These are phyloP conservation scores for Penicillium capsulatum DNA, from an alignment of 2,329 filamentous ascomycete species.

Conservation along the genomic window DNA sequence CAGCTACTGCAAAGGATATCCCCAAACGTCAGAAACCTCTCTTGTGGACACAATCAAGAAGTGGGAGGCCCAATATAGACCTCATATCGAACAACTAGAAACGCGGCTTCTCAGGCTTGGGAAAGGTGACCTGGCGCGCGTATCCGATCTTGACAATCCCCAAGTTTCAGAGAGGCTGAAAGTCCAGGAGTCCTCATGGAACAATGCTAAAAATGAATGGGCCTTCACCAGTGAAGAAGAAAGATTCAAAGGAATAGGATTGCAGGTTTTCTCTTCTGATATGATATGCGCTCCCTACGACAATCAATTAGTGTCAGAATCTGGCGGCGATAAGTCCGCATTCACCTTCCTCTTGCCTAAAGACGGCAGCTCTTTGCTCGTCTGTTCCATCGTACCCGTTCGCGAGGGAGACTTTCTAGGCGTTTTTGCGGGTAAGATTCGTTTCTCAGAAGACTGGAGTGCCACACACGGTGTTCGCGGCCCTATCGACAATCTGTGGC, in stretches of 20 bases:
- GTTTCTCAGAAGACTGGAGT: conserved; percentile 5
- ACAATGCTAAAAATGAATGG: conserved; percentile 13
- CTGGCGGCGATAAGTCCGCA: conserved; percentile 13
- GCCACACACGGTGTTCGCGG: conserved; percentile 6
- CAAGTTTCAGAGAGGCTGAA: conserved; percentile 9
- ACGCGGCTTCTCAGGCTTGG: conserved; percentile 4
- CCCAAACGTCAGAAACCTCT: conserved; percentile 5
- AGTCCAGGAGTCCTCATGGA: conserved; percentile 8
- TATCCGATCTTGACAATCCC: conserved; percentile 6
- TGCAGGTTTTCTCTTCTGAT: conserved; percentile 3
- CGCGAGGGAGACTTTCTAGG: conserved; percentile 9
- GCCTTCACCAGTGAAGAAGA: conserved; percentile 8
- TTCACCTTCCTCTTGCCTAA: conserved; percentile 11
- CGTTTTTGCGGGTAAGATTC: conserved; percentile 7
- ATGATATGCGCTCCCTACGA: conserved; percentile 3
- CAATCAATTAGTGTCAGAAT: conserved; percentile 1
- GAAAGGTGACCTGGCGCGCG: conserved; percentile 10
- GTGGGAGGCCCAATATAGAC: conserved; percentile 13
- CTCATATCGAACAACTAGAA: conserved; percentile 17
- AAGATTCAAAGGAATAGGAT: conserved; percentile 8
- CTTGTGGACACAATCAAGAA: conserved; percentile 8
- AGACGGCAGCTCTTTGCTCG: conserved; percentile 4
- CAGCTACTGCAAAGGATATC: conserved; percentile 12
- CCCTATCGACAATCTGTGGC: conserved; percentile 12
- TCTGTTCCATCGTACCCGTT: conserved; percentile 10